Evolutionary conservation across 768 basidiomycete species (phyloP).

Genomic region (Amanita exitialis): DNA sequence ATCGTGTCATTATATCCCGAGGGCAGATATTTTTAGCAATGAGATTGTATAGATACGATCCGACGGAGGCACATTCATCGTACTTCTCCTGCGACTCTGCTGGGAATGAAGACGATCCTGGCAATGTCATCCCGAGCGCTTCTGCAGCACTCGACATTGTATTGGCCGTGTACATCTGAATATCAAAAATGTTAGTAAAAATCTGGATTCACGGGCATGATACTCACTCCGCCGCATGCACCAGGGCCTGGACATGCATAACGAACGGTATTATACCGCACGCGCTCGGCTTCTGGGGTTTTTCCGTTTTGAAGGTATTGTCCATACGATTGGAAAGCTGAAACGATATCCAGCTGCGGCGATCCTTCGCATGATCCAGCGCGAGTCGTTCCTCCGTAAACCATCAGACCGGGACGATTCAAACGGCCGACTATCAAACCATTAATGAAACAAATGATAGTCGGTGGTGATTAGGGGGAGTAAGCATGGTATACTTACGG

Average conservation of each 20-base stretch:
- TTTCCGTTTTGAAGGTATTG: conserved; percentile 87
- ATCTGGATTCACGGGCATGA: background rate
- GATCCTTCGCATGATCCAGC: conserved; percentile 85
- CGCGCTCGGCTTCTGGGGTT: conserved; percentile 72
- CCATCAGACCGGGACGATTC: conserved; percentile 95
- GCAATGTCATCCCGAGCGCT: conserved; percentile 91
- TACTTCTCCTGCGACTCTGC: conserved; percentile 87
- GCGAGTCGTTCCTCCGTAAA: conserved; percentile 93
- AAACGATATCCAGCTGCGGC: conserved; percentile 89
- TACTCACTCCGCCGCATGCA: conserved; percentile 88
- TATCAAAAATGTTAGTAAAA: background rate
- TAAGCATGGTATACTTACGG: conserved; percentile 38
- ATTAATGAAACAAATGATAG: conserved; percentile 4
- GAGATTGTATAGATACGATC: conserved; percentile 76
- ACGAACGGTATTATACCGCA: conserved; percentile 79
- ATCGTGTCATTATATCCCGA: conserved; percentile 91
- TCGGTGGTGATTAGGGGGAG: conserved; percentile 9
- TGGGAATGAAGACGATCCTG: conserved; percentile 95
- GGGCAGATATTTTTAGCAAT: conserved; percentile 89
- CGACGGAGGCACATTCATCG: conserved; percentile 73
- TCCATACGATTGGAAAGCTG: conserved; percentile 96
- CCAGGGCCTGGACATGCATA: conserved; percentile 97
- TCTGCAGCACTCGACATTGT: conserved; percentile 97
- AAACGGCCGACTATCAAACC: conserved; percentile 68
- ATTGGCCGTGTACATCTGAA: conserved; percentile 94